Conservation (phyloP, 371 early-diverging fungal genomes). For the Mortierella sp. region DNA sequence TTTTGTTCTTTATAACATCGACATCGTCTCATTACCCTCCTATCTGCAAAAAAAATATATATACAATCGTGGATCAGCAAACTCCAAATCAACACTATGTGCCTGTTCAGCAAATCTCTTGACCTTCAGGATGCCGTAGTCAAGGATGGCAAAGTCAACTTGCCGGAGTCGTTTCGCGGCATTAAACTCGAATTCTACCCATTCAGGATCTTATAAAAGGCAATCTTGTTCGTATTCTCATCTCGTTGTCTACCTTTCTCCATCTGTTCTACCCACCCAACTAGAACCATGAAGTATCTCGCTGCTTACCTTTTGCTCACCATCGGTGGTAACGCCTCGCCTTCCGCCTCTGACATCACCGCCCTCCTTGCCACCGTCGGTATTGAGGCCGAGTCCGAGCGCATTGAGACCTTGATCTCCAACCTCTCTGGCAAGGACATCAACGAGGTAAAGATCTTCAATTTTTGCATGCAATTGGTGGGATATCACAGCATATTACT, state of each 20-base stretch:
- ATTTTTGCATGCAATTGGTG: constrained; percentile 3
- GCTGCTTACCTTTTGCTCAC: constrained; percentile 97
- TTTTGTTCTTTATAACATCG: background rate
- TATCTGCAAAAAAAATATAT: background rate
- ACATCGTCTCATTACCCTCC: background rate
- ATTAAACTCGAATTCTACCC: background rate
- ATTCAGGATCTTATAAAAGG: constrained; percentile 4
- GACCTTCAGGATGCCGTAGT: constrained; percentile 13
- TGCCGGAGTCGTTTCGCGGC: constrained; percentile 14
- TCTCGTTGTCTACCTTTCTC: background rate
- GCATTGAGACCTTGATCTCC: constrained; percentile 82
- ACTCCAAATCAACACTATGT: background rate
- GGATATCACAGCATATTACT: background rate
- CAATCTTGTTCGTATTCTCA: constrained; percentile 2
- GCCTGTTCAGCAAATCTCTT: background rate
- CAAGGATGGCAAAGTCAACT: constrained; percentile 9
- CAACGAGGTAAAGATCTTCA: constrained; percentile 68
- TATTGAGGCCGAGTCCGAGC: constrained; percentile 88
- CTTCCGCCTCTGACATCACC: constrained; percentile 87
- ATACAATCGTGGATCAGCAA: background rate
- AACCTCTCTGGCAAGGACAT: constrained; percentile 92
- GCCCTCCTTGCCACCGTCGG: constrained; percentile 93
- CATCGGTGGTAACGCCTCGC: constrained; percentile 90
- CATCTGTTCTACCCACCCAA: background rate
- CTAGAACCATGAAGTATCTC: constrained; percentile 90